Evolutionary conservation across 768 basidiomycete genomes (phyloP).

Genomic region (Hemileccinum rubropunctum): DNA sequence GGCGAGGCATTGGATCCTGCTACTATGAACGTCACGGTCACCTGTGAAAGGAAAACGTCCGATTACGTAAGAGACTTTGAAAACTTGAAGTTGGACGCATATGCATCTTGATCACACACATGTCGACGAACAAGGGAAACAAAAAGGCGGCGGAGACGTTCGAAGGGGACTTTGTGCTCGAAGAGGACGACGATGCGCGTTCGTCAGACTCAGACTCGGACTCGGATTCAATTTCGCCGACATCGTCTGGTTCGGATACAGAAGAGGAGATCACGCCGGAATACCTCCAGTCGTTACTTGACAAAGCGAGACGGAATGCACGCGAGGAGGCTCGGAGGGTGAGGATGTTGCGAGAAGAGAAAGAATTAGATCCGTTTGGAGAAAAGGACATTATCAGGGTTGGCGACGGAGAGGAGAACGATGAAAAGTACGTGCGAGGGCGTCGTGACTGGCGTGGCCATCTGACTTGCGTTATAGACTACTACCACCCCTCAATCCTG

Average conservation of each 20-base stretch:
- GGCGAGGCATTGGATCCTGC: conserved; percentile 52
- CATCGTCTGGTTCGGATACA: conserved; percentile 34
- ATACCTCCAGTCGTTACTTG: conserved; percentile 60
- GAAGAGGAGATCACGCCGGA: conserved; percentile 53
- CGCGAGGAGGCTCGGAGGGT: conserved; percentile 29
- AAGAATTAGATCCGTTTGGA: conserved; percentile 30
- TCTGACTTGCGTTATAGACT: conserved; percentile 36
- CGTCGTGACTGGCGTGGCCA: background rate
- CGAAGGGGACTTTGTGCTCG: conserved; percentile 1
- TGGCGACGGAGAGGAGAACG: conserved; percentile 28
- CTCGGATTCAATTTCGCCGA: conserved; percentile 32
- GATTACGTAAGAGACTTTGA: conserved; percentile 19
- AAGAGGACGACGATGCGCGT: background rate
- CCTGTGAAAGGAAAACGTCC: background rate
- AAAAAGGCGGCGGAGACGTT: background rate
- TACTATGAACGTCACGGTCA: too few species aligned
- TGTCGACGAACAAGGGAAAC: conserved; percentile 5
- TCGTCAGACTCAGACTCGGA: conserved; percentile 24
- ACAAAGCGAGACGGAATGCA: conserved; percentile 56
- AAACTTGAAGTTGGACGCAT: background rate
- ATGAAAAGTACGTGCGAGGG: conserved; percentile 31
- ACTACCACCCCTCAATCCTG: conserved; percentile 65
- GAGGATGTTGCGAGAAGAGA: conserved; percentile 24
- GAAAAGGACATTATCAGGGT: conserved; percentile 58
- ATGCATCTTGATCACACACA: conserved; percentile 4